phyloP scores from a whole-genome alignment of 1,284 basidiomycete genomes.

The Neotropicomus parvogracilis region DNA sequence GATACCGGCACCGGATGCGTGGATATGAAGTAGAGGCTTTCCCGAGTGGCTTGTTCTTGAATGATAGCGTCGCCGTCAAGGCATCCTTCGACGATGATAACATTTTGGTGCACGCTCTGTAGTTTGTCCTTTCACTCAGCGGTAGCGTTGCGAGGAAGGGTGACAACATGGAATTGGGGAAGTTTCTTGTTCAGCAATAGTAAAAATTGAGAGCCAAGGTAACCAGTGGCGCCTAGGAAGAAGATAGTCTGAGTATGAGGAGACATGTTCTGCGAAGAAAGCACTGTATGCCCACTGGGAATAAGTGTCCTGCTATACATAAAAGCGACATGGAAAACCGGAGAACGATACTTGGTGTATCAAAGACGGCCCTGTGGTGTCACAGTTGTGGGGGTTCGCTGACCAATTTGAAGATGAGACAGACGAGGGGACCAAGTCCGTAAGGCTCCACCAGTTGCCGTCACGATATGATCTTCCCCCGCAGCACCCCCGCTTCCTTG shows the following conservation, averaged over 20 bases:
- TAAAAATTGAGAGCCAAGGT: conserved; percentile 40
- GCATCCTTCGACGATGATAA: conserved; percentile 36
- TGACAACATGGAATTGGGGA: conserved; percentile 32
- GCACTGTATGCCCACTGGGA: background rate
- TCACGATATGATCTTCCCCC: background rate
- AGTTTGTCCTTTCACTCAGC: conserved; percentile 31
- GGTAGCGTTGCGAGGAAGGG: conserved; percentile 36
- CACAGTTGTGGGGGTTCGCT: conserved; percentile 1
- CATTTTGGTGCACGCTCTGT: conserved; percentile 30
- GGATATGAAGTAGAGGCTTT: conserved; percentile 41
- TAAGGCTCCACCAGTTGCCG: conserved; percentile 8
- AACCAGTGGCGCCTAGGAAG: conserved; percentile 45
- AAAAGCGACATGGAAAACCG: conserved; percentile 5
- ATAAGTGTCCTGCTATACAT: conserved; percentile 3
- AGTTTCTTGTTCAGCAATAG: conserved; percentile 30
- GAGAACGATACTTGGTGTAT: background rate
- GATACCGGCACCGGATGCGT: conserved; percentile 41
- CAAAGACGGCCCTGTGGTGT: conserved; percentile 3
- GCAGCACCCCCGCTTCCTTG: background rate
- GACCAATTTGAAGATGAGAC: conserved; percentile 2
- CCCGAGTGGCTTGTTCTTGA: conserved; percentile 34
- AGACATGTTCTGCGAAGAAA: conserved; percentile 10
- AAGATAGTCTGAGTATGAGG: conserved; percentile 30
- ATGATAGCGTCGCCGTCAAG: conserved; percentile 37
- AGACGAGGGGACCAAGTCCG: background rate